phyloP scores from a whole-genome alignment of 345 rosid genomes.

The Pistacia vera region DNA sequence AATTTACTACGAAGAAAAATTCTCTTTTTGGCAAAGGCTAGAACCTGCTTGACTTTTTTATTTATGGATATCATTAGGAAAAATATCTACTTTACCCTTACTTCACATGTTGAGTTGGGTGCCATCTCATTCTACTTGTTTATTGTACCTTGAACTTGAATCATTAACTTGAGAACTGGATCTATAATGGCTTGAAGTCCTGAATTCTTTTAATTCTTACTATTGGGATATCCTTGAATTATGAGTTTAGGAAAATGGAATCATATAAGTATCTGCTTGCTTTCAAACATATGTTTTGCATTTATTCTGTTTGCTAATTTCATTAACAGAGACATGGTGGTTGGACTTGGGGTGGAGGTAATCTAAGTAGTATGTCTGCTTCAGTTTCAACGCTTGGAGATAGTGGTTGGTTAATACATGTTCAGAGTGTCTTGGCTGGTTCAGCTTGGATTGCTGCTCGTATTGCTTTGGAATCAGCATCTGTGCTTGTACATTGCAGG shows the following conservation, averaged over 20 bases:
- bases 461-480: constrained; percentile 86
- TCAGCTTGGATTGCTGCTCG: constrained; percentile 99
- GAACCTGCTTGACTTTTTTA: background rate
- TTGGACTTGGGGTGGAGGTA: constrained; percentile 98
- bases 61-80: background rate
- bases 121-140: background rate
- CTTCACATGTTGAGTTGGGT: constrained; percentile 8
- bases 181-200: background rate
- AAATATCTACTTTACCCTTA: background rate
- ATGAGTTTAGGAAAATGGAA: background rate
- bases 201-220: background rate
- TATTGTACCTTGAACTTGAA: background rate
- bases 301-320: constrained; percentile 29
- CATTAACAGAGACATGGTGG: constrained; percentile 90
- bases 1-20: background rate
- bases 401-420: constrained; percentile 97
- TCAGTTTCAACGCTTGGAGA: constrained; percentile 97
- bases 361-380: constrained; percentile 99
- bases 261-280: background rate
- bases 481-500: constrained; percentile 99
- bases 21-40: background rate
- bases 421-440: constrained; percentile 96
- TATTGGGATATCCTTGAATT: background rate
- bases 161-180: background rate
- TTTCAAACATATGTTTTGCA: constrained; percentile 4